Evolutionary conservation across 1,284 basidiomycete species (phyloP), one percentile per base, ranked within the genome.

Genomic region (Puccinia hordei): DNA sequence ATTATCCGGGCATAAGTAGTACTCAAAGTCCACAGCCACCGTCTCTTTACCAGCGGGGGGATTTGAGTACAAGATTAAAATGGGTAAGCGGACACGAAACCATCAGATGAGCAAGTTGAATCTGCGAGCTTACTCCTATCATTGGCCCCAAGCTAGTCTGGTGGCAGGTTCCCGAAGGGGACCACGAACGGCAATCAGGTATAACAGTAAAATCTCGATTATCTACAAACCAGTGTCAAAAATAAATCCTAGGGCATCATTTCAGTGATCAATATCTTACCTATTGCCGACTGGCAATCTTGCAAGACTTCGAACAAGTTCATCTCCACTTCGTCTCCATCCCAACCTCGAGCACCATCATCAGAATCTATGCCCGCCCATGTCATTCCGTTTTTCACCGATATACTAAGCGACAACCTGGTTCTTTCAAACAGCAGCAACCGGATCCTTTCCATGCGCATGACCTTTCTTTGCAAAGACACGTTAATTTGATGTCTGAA

Each of bases 111-210:
- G 61, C 24, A 27, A 33, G 19, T 41, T 3, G 41, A 46, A 17
- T 68, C 41, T 3, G 41, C 12, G 24, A 55, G 35, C 73, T 74
- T 63, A 74, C 73, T 59, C 73, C 73, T 63, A 74, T 15, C 22
- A 74, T 41, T 38, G 77, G 77, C 53, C 77, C 77, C 30, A 79
- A 51, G 59, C 77, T 79, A 33, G 77, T 79, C 57, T 79, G 68
- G 22, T 69, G 46, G 38, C 44, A 33, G 6, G 68, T 63, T 38
- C 61, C 63, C 22, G 46, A 68, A 77, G 22, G 22, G n/a, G 66
- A 71, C 53, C 41, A 57, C 24, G 59, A 55, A 13, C 73, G 57
- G 41, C 59, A 65, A 33, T 65, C 57, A 15, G 69, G 68, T 57
- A 80, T 51, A 3, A 80, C 78, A 53, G 46, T 51, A 24, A 73